Percentiles rank a stretch among this genome's conserved stretches.
phyloP scores from a whole-genome alignment of 192 early-diverging fungal species.

The Coemansia sp. region DNA sequence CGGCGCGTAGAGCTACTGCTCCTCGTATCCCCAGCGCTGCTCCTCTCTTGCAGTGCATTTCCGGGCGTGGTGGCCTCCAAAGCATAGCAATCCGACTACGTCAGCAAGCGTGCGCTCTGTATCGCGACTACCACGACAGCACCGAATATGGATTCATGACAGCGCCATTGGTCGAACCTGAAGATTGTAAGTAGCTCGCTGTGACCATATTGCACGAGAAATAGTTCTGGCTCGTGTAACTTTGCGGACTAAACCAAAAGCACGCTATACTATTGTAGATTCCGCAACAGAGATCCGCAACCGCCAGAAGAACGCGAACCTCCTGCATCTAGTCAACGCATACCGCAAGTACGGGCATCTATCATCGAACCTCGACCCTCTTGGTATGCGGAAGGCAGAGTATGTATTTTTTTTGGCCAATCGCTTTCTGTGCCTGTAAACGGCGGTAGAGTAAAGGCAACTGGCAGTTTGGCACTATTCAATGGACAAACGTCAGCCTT shows the following conservation, averaged over 20 bases:
- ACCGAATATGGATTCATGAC: conserved; percentile 39
- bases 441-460: not conserved
- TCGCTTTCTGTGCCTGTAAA: not conserved
- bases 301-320: conserved; percentile 75
- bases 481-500: not conserved
- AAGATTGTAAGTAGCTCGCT: conserved; percentile 31
- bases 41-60: conserved; percentile 10
- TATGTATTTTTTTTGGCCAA: conserved; percentile 14
- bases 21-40: conserved; percentile 16
- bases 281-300: conserved; percentile 69
- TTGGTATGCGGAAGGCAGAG: conserved; percentile 62
- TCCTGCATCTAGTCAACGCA: conserved; percentile 77
- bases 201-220: not conserved
- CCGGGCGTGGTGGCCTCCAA: conserved; percentile 11
- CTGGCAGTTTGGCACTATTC: not conserved
- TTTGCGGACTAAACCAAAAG: not conserved
- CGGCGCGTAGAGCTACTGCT: conserved; percentile 26
- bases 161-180: conserved; percentile 20
- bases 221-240: too few relatives aligned
- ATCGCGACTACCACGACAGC: conserved; percentile 38
- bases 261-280: conserved; percentile 7
- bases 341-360: conserved; percentile 82
- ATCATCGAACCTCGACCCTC: conserved; percentile 80
- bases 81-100: conserved; percentile 1
- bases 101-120: conserved; percentile 11